Conservation (phyloP, 352 stramenopile species). For the Globisporangium middletonii region DNA sequence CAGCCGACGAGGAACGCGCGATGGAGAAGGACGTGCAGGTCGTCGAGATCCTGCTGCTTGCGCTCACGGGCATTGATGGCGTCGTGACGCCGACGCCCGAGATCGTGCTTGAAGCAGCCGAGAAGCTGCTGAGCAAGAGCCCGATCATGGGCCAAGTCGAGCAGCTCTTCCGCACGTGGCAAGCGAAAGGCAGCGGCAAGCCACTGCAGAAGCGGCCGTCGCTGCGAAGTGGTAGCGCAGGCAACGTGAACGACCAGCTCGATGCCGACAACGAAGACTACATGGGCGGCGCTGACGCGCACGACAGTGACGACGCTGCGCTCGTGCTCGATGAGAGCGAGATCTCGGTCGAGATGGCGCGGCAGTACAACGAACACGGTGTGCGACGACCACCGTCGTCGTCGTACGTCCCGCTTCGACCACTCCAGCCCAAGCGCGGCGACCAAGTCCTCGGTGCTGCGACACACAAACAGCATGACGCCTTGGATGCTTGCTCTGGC, state of each 20-base stretch:
- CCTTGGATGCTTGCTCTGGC: too few relatives aligned
- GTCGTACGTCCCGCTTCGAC: constrained; percentile 17
- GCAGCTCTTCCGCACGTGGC: constrained; percentile 31
- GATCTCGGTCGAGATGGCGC: constrained; percentile 19
- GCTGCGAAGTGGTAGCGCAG: background rate
- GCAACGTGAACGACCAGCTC: background rate
- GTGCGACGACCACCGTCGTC: constrained; percentile 4
- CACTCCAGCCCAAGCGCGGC: constrained; percentile 21
- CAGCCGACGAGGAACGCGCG: constrained; percentile 1
- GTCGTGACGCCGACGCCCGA: constrained; percentile 22
- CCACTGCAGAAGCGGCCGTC: constrained; percentile 3
- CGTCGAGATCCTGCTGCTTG: constrained; percentile 28
- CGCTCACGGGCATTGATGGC: constrained; percentile 28
- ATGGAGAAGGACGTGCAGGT: constrained; percentile 14
- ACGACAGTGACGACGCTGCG: constrained; percentile 9
- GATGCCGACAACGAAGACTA: constrained; percentile 21
- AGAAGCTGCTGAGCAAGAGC: constrained; percentile 21
- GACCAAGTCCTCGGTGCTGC: constrained; percentile 21
- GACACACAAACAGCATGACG: background rate
- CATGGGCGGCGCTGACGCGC: constrained; percentile 10
- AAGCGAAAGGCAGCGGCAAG: constrained; percentile 17
- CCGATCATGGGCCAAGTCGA: constrained; percentile 26
- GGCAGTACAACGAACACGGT: constrained; percentile 22
- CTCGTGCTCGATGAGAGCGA: constrained; percentile 14
- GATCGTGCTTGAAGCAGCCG: constrained; percentile 17